These are phyloP conservation scores for Encephalitozoon cuniculi DNA, from an alignment of 371 early-diverging fungal genomes.

Conservation along the genomic window DNA sequence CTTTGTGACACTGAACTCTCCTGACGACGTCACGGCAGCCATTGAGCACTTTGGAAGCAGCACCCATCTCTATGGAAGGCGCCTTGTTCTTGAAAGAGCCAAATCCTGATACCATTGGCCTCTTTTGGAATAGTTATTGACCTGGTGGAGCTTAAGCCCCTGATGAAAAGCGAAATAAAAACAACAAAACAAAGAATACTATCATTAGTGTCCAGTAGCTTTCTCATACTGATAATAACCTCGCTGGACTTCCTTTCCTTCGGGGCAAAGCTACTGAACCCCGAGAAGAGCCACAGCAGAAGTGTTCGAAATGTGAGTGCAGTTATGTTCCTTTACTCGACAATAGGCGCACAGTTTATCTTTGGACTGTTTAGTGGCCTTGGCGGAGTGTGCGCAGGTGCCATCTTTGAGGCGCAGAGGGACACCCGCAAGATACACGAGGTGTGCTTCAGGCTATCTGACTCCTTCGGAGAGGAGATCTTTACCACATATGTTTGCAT, in stretches of 20 bases:
- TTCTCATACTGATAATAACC: conserved; percentile 7
- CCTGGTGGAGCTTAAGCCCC: not conserved
- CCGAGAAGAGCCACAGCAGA: not conserved
- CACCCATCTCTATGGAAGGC: conserved; percentile 94
- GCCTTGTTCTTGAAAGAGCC: conserved; percentile 74
- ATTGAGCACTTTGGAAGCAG: conserved; percentile 69
- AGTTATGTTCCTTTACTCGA: not conserved
- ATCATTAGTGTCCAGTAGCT: not conserved
- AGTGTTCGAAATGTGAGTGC: conserved; percentile 1
- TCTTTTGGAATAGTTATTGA: not conserved
- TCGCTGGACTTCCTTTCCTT: not conserved
- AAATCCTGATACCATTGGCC: conserved; percentile 37
- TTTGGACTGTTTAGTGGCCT: not conserved
- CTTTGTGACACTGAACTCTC: conserved; percentile 84
- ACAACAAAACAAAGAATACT: not conserved
- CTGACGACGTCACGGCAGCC: conserved; percentile 80
- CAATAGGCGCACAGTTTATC: not conserved
- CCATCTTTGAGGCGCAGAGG: conserved; percentile 27
- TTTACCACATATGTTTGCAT: conserved; percentile 9
- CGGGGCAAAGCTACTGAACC: not conserved
- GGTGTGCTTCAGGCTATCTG: not conserved
- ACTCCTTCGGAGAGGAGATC: not conserved
- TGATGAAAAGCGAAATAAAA: not conserved
- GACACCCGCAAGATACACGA: conserved; percentile 4
- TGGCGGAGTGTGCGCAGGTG: not conserved